Percentiles rank a stretch among this genome's conserved stretches.
phyloP scores from a whole-genome alignment of 2,329 filamentous ascomycete species.

The Aspergillus tamarii region DNA sequence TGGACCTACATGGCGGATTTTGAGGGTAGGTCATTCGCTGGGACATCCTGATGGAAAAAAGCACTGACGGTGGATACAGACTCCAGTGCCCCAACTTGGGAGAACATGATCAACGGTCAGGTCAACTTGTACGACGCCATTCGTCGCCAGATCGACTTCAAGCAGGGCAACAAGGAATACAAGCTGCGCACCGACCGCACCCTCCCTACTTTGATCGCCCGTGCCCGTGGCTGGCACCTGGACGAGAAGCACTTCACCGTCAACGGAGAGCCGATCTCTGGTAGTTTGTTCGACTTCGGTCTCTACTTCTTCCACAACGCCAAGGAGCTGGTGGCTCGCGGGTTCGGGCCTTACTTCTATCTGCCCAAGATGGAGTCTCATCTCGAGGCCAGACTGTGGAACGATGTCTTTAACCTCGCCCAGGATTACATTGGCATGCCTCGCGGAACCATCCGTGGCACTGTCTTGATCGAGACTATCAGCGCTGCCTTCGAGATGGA shows the following conservation, averaged over 20 bases:
- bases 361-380: conserved; percentile 98
- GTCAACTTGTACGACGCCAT: conserved; percentile 97
- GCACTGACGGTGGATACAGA: conserved; percentile 56
- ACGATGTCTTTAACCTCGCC: conserved; percentile 93
- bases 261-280: conserved; percentile 92
- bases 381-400: conserved; percentile 96
- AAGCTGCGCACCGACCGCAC: conserved; percentile 90
- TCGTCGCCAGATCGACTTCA: conserved; percentile 92
- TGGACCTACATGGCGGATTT: conserved; percentile 99
- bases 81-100: conserved; percentile 94
- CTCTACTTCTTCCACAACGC: conserved; percentile 99
- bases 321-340: conserved; percentile 79
- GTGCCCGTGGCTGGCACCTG: conserved; percentile 95
- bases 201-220: conserved; percentile 88
- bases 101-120: conserved; percentile 99
- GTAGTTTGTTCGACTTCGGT: conserved; percentile 92
- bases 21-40: conserved; percentile 67
- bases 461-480: conserved; percentile 97
- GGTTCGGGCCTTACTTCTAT: conserved; percentile 94
- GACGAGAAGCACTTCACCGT: conserved; percentile 98
- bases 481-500: conserved; percentile 99
- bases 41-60: background rate
- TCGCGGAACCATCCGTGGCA: conserved; percentile 89
- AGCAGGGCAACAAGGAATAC: conserved; percentile 93
- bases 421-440: conserved; percentile 92